Base-by-base conservation (phyloP, 805 yeast genomes). In the Yarrowia sp. region DNA sequence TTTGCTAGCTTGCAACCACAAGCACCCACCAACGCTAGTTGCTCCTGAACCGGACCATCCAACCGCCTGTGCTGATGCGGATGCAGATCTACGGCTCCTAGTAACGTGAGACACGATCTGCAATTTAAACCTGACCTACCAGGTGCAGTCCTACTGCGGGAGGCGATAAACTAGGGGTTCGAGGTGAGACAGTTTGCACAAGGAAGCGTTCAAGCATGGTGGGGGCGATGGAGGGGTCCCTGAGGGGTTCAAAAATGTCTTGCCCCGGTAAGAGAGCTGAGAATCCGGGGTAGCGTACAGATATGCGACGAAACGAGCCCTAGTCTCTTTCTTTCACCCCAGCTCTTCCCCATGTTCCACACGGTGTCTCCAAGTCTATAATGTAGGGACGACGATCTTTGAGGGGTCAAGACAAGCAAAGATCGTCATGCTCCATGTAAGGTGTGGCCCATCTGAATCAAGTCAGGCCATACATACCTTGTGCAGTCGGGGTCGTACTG, bases 331-430 rank as follows among this genome's bases (percentile, higher is more conserved):
- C 8, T 17, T n/a, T n/a, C n/a, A 8, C 44, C 44, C 44, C 44
- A 40, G 26, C 16, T 38, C 14, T 26, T 43, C 49, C 32, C 32
- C 49, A 43, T 43, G 32, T 26, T 43, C 32, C 48, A 7, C 49
- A 6, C 24, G 10, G 44, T 10, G 30, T 43, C 49, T 43, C 19
- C 33, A 44, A 44, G 49, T 44, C 30, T n/a, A 44, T 22, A n/a
- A 46, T 30, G 54, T 30, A 32, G 54, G 38, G 54, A 32, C 38
- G 54, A 12, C 54, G 54, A 48, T 48, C 54, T 48, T 48, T 48
- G 54, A 48, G 54, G 54, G 54, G 54, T 48, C 54, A 32, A 32
- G 54, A 48, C 54, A 48, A 48, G 54, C 16, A 28, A 4, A 12
- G 54, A 48, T 48, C 54, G 48, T 2, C 17, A 14, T 21, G 46